A percentile compares a stretch with the other conserved stretches of the same genome.
Evolutionary conservation across 2,329 filamentous ascomycete genomes (phyloP).

Genomic region (Harringtonia aguacate): DNA sequence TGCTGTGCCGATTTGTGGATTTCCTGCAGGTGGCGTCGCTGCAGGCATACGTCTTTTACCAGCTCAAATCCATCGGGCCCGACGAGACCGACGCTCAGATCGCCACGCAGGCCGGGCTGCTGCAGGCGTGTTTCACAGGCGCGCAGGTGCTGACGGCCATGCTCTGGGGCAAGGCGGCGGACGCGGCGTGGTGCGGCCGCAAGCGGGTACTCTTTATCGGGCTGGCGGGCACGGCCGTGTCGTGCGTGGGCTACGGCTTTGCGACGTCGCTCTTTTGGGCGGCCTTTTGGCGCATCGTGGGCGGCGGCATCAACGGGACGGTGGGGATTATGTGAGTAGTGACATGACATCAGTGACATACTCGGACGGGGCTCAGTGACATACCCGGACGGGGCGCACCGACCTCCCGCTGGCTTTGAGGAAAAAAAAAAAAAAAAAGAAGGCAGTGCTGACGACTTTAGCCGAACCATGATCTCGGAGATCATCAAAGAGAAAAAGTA

Average conservation of each 20-base stretch:
- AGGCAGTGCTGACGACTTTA: neutral
- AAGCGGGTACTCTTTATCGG: constrained; percentile 64
- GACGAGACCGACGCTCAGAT: constrained; percentile 8
- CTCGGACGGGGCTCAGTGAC: too few species aligned
- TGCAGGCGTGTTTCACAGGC: constrained; percentile 62
- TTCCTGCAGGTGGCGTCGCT: constrained; percentile 16
- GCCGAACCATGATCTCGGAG: constrained; percentile 34
- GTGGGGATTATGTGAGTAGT: constrained; percentile 33
- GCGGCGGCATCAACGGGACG: constrained; percentile 44
- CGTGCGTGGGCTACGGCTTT: constrained; percentile 63
- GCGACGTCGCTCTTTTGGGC: constrained; percentile 53
- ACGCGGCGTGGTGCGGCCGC: constrained; percentile 48
- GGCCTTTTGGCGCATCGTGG: constrained; percentile 54
- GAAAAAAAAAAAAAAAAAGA: too few species aligned
- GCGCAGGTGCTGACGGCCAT: constrained; percentile 66
- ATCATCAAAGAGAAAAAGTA: constrained; percentile 36
- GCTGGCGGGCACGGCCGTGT: constrained; percentile 54
- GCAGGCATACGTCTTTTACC: constrained; percentile 14
- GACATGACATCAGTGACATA: neutral
- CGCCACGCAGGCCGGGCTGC: constrained; percentile 51
- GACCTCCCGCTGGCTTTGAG: too few species aligned
- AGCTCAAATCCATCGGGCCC: constrained; percentile 10
- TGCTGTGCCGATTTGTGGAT: constrained; percentile 17
- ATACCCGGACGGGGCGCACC: too few species aligned
- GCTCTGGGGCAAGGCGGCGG: constrained; percentile 58